Evolutionary conservation across 495 filamentous ascomycete genomes (phyloP), one percentile per base, ranked within the genome.

Genomic region (Annulohypoxylon nitens): DNA sequence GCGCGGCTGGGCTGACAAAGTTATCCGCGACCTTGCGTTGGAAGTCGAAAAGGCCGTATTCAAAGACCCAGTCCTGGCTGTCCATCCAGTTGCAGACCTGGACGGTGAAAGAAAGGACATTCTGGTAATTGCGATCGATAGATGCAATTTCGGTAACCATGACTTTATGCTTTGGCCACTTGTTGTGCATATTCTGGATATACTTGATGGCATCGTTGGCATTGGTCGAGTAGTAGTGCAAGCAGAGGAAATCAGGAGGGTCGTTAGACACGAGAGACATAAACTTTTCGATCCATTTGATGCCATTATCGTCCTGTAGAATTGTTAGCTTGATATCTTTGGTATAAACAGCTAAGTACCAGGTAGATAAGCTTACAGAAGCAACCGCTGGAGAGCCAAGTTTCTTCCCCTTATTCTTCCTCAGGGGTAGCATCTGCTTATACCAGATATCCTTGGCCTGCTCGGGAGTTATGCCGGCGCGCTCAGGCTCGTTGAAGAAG

Each of bases 401-500:
- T 65, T 83, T 81, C 61, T 81, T 83, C 30, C 79, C 75, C 54
- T 81, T 79, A 8, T 79, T 73, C 68, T 77, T 79, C 14, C 81
- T 75, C 51, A 84, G 64, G 4, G 80, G 79, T 4, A 83, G 57
- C 67, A 84, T 78, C 64, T 85, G 77, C 8, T 78, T 67, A 14
- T 64, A 53, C 82, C 83, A 85, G 48, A 78, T 74, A n/a, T 81
- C 75, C 41, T 76, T 82, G 48, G 84, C 84, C 63, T 82, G 57
- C 67, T 81, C 73, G 0, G 84, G 74, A 3, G 75, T 74, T 14
- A 85, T 82, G 12, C 79, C 79, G 36, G 76, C 70, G 43, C 82
- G 77, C 45, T 86, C 83, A 6, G 84, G 84, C 70, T 85, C 83
- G 68, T 86, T 86, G 78, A 84, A 82, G 66, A 77, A 86, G 43